phyloP scores from a whole-genome alignment of 1,284 basidiomycete species.

The Microbotryomycetes sp. region DNA sequence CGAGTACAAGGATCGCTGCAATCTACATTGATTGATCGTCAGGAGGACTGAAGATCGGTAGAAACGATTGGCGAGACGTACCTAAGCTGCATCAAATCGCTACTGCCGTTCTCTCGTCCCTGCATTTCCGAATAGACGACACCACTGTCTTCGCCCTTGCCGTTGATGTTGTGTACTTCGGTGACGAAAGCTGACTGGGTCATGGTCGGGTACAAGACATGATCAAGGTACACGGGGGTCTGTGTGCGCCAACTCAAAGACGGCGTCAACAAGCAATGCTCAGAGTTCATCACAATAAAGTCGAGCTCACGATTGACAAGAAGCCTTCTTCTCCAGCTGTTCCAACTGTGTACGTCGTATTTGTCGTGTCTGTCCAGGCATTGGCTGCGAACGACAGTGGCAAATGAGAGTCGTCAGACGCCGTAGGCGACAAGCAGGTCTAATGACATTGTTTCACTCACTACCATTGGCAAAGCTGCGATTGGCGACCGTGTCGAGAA shows the following conservation, averaged over 20 bases:
- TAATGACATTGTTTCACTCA: neutral
- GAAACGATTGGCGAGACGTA: conserved; percentile 41
- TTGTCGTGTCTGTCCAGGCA: conserved; percentile 68
- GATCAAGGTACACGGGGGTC: conserved; percentile 77
- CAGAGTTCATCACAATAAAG: too few species aligned
- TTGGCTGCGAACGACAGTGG: conserved; percentile 48
- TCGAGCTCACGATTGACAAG: conserved; percentile 82
- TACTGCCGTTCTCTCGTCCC: conserved; percentile 85
- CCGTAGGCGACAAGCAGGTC: neutral
- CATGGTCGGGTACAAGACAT: conserved; percentile 93
- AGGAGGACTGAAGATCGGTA: neutral
- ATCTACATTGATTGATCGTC: conserved; percentile 45
- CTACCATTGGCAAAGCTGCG: conserved; percentile 73
- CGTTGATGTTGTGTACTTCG: conserved; percentile 76
- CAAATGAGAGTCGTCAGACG: neutral
- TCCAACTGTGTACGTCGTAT: conserved; percentile 93
- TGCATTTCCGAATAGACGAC: conserved; percentile 95
- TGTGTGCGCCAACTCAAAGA: conserved; percentile 4
- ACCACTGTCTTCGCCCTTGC: conserved; percentile 83
- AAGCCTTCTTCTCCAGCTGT: conserved; percentile 96
- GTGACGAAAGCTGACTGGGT: conserved; percentile 86
- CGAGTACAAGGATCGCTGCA: conserved; percentile 74
- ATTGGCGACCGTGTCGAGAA: conserved; percentile 95
- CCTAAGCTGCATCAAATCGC: conserved; percentile 82
- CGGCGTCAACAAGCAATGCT: too few species aligned